Percentiles rank a stretch among this genome's conserved stretches.
Evolutionary conservation across 2,329 filamentous ascomycete species (phyloP).

Genomic region (Scytalidium sp.): DNA sequence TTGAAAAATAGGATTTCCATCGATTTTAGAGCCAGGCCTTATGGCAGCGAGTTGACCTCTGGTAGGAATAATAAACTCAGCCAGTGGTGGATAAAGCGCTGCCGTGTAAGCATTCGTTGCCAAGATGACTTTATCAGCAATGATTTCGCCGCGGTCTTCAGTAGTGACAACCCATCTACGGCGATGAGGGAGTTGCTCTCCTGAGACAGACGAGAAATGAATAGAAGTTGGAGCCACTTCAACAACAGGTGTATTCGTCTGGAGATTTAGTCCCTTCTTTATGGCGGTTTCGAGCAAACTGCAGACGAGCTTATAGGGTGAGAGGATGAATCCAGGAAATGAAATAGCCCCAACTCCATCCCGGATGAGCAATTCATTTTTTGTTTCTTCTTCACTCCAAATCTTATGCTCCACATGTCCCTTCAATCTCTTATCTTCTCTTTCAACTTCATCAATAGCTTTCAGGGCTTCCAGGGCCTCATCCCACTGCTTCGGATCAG

Average conservation of each 20-base stretch:
- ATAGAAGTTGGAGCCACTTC: slow-evolving; percentile 8
- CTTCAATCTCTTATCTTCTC: background rate
- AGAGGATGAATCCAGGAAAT: slow-evolving; percentile 12
- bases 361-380: slow-evolving; percentile 2
- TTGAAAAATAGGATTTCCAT: slow-evolving; percentile 17
- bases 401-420: background rate
- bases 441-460: background rate
- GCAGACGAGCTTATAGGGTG: slow-evolving; percentile 7
- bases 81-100: slow-evolving; percentile 38
- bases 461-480: slow-evolving; percentile 1
- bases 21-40: slow-evolving; percentile 24
- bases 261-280: slow-evolving; percentile 2
- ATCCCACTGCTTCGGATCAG: background rate
- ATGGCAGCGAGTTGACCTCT: slow-evolving; percentile 47
- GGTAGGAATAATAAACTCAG: slow-evolving; percentile 39
- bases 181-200: background rate
- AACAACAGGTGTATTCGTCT: slow-evolving; percentile 11
- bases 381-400: slow-evolving; percentile 3
- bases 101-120: slow-evolving; percentile 52
- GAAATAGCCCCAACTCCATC: background rate
- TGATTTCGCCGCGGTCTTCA: slow-evolving; percentile 36
- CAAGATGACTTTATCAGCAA: slow-evolving; percentile 40
- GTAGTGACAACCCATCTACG: slow-evolving; percentile 15
- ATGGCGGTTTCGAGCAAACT: background rate
- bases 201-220: background rate